Conservation (phyloP, 352 stramenopile species). For the Pythium aphanidermatum region DNA sequence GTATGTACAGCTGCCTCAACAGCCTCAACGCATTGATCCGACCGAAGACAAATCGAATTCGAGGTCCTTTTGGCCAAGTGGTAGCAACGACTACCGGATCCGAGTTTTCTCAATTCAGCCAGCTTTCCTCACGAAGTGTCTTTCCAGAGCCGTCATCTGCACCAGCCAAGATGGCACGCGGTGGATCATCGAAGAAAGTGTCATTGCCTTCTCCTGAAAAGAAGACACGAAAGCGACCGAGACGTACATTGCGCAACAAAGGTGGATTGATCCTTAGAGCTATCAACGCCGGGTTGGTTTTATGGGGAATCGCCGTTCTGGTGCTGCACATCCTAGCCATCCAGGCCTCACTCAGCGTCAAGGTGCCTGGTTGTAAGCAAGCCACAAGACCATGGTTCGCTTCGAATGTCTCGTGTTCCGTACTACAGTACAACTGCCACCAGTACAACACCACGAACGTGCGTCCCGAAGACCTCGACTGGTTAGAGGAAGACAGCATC, state of each 20-base stretch:
- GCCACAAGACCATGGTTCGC: slow-evolving; percentile 14
- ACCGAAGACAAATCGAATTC: no score
- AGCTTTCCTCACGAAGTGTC: not conserved
- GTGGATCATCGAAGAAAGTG: no score
- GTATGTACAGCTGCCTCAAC: slow-evolving; percentile 17
- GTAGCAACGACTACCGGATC: not conserved
- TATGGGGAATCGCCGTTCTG: not conserved
- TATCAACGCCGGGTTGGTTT: slow-evolving; percentile 1
- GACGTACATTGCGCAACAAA: slow-evolving; percentile 1
- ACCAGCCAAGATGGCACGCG: no score
- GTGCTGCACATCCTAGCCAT: not conserved
- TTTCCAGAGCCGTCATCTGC: not conserved
- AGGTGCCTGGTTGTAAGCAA: slow-evolving; percentile 5
- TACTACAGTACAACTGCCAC: slow-evolving; percentile 24
- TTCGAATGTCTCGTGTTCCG: slow-evolving; percentile 15
- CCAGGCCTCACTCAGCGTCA: not conserved
- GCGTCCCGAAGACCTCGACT: not conserved
- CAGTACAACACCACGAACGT: slow-evolving; percentile 2
- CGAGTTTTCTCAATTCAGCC: not conserved
- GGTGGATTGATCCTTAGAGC: not conserved
- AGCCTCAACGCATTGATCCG: slow-evolving; percentile 7
- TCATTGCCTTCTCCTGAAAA: no score
- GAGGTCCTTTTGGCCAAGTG: not conserved
- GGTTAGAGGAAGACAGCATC: slow-evolving; percentile 12
- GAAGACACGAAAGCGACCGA: not conserved